Evolutionary conservation across 768 basidiomycete genomes (phyloP), one percentile per base, ranked within the genome.

Genomic region (Leccinellum rugosiceps): DNA sequence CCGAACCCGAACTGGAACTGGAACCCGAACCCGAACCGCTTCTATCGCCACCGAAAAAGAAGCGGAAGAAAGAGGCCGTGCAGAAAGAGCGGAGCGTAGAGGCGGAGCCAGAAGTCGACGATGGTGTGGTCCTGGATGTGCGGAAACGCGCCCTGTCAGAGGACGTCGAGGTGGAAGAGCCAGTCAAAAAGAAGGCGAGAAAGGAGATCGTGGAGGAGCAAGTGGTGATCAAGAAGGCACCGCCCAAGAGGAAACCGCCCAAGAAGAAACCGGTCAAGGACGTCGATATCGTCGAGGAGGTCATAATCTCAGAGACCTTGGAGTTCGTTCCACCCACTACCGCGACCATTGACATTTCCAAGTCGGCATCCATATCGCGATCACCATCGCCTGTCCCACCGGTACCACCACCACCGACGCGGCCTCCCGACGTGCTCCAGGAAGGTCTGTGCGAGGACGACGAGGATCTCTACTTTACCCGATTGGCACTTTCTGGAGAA

Each of bases 381-480:
- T 84, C 86, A 0, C 80, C 79, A 4, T 80, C 81, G 1, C 77
- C 80, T 45, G 76, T 83, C 0, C 82, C 81, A 1, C 65, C 63
- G 19, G 69, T 68, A 6, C 61, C 72, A 4, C 75, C 69, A 1
- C 78, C 79, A 9, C 80, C 81, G 6, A 65, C 64, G 51, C 77
- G 77, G 1, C 82, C 80, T 14, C 79, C 78, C 14, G 82, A 89
- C 68, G 80, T 80, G 1, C 68, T 86, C 32, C 73, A 73, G 3
- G 72, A 77, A 30, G 88, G 82, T 3, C 64, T 92, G 13, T 88
- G 88, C 61, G 80, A 86, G 35, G 94, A 96, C 68, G 94, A 95
- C 63, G 94, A 97, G 70, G 94, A 97, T 68, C 69, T 90, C 15
- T 96, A 88, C 73, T 94, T 86, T 71, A 78, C 85, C 53, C 85